Conservation (phyloP, 140 eudicot genomes). For the Oenanthe javanica region DNA sequence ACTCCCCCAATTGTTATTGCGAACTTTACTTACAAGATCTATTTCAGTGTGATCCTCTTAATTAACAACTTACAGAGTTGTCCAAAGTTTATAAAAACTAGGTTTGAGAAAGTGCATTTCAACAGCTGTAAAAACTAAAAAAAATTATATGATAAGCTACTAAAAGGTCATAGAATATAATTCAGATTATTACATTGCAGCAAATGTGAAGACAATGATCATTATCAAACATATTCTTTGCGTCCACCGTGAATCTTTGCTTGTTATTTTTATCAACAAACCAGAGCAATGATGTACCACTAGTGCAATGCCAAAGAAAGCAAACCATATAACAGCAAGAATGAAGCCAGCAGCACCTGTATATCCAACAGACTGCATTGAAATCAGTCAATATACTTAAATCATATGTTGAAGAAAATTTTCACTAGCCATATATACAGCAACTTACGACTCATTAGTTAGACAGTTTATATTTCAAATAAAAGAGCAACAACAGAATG, state of each 20-base stretch:
- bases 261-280: conserved; percentile 54
- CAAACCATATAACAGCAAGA: conserved; percentile 68
- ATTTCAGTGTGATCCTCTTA: neutral
- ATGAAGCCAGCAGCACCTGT: conserved; percentile 85
- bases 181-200: conserved; percentile 64
- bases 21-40: neutral
- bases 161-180: conserved; percentile 5
- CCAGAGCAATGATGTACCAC: conserved; percentile 71
- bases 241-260: conserved; percentile 44
- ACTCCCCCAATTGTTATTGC: neutral
- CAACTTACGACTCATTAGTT: neutral
- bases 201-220: conserved; percentile 65
- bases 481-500: neutral
- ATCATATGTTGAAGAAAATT: neutral
- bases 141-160: no score
- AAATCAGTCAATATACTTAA: conserved; percentile 14
- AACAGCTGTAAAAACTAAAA: neutral
- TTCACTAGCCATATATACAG: neutral
- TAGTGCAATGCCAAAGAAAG: conserved; percentile 72
- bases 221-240: conserved; percentile 51
- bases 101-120: neutral
- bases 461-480: neutral
- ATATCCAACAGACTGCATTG: conserved; percentile 86
- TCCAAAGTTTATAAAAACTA: neutral
- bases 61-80: neutral